Percentiles rank a stretch among this genome's conserved stretches.
Conservation (phyloP, 2,329 filamentous ascomycete genomes). For the Chaetomiaceae sp. region DNA sequence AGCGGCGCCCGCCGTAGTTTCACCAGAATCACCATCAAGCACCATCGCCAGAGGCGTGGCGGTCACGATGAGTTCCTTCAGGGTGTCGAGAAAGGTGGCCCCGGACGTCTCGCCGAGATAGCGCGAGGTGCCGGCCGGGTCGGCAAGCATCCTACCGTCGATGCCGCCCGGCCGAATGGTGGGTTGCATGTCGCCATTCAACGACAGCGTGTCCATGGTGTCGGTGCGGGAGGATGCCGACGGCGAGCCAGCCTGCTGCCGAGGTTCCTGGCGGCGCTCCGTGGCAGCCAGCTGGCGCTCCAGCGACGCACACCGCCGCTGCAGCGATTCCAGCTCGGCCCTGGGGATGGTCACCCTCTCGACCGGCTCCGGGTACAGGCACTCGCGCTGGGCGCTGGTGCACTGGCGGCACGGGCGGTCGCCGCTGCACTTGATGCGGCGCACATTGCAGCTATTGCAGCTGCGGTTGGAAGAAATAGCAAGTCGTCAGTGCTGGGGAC, state of each 20-base stretch:
- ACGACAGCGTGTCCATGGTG: not conserved
- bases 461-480: conserved; percentile 28
- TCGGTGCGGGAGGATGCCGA: conserved; percentile 7
- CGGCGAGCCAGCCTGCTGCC: not conserved
- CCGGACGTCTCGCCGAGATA: conserved; percentile 49
- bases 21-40: not conserved
- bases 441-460: conserved; percentile 51
- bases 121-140: conserved; percentile 41
- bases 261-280: not conserved
- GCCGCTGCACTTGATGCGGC: conserved; percentile 50
- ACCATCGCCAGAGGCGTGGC: conserved; percentile 14
- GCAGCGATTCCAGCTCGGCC: conserved; percentile 29
- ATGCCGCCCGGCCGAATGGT: conserved; percentile 12
- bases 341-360: conserved; percentile 43
- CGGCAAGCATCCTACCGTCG: conserved; percentile 43
- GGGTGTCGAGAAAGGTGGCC: conserved; percentile 45
- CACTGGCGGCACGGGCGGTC: conserved; percentile 47
- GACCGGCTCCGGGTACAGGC: conserved; percentile 43
- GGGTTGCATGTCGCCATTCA: conserved; percentile 2
- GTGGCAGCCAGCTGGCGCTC: conserved; percentile 12
- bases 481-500: not conserved
- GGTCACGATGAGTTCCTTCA: conserved; percentile 45
- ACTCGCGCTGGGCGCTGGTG: conserved; percentile 40
- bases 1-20: conserved; percentile 15
- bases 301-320: conserved; percentile 14